Evolutionary conservation across 805 yeast genomes (phyloP).

Genomic region (Ogataea trehalophila): DNA sequence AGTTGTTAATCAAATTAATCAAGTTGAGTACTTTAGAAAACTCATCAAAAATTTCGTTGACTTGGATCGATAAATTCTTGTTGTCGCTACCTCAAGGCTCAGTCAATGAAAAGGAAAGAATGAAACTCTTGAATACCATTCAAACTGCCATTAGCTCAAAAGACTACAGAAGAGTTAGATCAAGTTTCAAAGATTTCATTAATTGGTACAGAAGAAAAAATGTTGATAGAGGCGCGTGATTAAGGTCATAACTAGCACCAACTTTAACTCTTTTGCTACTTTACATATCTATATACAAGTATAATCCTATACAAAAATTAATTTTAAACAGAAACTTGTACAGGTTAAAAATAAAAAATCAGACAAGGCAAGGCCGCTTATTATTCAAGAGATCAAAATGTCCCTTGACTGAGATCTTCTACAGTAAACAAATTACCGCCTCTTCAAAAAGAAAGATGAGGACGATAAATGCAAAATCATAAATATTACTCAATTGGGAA

Average conservation of each 20-base stretch:
- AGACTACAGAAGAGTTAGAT: slow-evolving; percentile 70
- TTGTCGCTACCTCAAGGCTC: slow-evolving; percentile 52
- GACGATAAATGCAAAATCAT: no score
- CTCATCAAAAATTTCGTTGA: slow-evolving; percentile 34
- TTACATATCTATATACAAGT: no score
- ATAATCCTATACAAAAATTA: no score
- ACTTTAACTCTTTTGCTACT: no score
- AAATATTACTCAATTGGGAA: no score
- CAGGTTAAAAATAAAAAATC: no score
- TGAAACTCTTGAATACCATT: slow-evolving; percentile 53
- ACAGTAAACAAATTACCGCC: no score
- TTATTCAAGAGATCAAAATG: no score
- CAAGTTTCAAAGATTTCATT: slow-evolving; percentile 69
- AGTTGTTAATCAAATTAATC: slow-evolving; percentile 61
- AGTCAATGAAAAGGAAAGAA: slow-evolving; percentile 63
- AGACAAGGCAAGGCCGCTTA: no score
- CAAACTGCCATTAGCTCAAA: slow-evolving; percentile 58
- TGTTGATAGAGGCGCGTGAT: slow-evolving; percentile 31
- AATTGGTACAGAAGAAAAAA: slow-evolving; percentile 81
- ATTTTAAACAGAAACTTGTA: no score
- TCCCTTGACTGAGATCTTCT: no score
- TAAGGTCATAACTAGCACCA: background rate
- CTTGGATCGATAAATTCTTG: slow-evolving; percentile 62
- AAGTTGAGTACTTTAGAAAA: slow-evolving; percentile 45
- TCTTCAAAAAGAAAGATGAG: no score